These are phyloP conservation scores for Aspergillus ibericus DNA, from an alignment of 2,329 filamentous ascomycete species.

Conservation along the genomic window DNA sequence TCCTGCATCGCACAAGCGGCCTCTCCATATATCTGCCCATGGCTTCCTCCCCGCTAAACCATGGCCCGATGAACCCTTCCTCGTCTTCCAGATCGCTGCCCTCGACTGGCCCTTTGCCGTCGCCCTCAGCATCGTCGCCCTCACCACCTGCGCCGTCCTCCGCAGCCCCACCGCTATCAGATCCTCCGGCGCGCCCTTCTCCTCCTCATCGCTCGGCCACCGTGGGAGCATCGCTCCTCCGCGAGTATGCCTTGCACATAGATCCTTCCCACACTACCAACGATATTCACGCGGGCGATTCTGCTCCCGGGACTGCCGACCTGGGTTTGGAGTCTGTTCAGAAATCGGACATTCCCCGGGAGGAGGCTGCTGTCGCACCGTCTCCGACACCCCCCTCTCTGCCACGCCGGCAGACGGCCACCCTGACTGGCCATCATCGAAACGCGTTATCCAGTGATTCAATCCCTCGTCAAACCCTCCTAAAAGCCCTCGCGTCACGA, in stretches of 20 bases:
- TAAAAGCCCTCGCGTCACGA: constrained; percentile 74
- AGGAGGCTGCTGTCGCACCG: constrained; percentile 28
- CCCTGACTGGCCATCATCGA: constrained; percentile 42
- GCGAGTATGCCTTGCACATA: constrained; percentile 46
- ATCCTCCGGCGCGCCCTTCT: constrained; percentile 29
- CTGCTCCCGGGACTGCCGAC: constrained; percentile 19
- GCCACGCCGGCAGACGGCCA: constrained; percentile 36
- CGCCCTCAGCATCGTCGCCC: constrained; percentile 15
- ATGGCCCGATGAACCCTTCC: constrained; percentile 18
- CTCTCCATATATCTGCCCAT: constrained; percentile 13
- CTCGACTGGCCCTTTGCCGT: constrained; percentile 14
- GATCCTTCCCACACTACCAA: constrained; percentile 42
- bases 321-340: constrained; percentile 21
- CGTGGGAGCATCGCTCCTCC: constrained; percentile 42
- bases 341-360: constrained; percentile 22
- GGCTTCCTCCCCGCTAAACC: constrained; percentile 19
- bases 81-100: constrained; percentile 12
- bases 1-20: neutral
- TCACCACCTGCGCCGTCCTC: constrained; percentile 23
- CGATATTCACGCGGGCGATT: constrained; percentile 30
- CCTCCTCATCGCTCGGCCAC: constrained; percentile 25
- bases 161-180: constrained; percentile 21
- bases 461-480: constrained; percentile 75
- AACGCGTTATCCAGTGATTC: constrained; percentile 62
- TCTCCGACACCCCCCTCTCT: constrained; percentile 33